These are phyloP conservation scores for Verticillium albo-atrum DNA, from an alignment of 2,329 filamentous ascomycete species.

Conservation along the genomic window DNA sequence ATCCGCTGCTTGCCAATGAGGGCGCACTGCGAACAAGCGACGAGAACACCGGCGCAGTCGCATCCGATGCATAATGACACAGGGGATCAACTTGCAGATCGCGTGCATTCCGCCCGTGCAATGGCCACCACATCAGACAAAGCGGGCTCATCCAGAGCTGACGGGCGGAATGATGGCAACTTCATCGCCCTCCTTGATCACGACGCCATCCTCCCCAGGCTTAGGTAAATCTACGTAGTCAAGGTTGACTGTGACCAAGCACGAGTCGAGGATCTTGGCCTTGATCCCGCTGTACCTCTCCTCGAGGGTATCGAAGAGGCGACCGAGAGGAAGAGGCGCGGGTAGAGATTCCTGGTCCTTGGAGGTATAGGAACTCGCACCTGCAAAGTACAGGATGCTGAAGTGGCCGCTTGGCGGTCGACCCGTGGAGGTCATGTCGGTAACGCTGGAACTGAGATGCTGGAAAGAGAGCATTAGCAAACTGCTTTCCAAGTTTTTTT, in stretches of 20 bases:
- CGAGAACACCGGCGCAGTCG: not conserved
- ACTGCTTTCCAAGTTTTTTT: not conserved
- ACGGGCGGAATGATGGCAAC: slow-evolving; percentile 86
- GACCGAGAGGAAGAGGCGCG: slow-evolving; percentile 58
- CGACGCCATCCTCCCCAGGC: slow-evolving; percentile 28
- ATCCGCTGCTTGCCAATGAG: not conserved
- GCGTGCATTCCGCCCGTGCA: not conserved
- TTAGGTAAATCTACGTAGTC: slow-evolving; percentile 70
- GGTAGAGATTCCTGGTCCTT: slow-evolving; percentile 61
- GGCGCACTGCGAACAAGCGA: not conserved
- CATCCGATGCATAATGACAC: not conserved
- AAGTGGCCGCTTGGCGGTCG: slow-evolving; percentile 62
- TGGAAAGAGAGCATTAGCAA: slow-evolving; percentile 15
- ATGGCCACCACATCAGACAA: not conserved
- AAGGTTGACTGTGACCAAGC: slow-evolving; percentile 74
- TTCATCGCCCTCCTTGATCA: slow-evolving; percentile 72
- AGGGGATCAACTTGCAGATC: not conserved
- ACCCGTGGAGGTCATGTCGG: slow-evolving; percentile 29
- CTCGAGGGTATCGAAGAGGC: slow-evolving; percentile 66
- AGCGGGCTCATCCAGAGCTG: slow-evolving; percentile 63
- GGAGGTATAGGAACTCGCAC: slow-evolving; percentile 66
- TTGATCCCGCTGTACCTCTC: slow-evolving; percentile 65
- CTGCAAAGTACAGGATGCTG: slow-evolving; percentile 77
- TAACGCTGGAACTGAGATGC: not conserved
- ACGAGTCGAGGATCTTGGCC: slow-evolving; percentile 64